Conservation (phyloP, 441 rosid species). For the Lepidium campestre region DNA sequence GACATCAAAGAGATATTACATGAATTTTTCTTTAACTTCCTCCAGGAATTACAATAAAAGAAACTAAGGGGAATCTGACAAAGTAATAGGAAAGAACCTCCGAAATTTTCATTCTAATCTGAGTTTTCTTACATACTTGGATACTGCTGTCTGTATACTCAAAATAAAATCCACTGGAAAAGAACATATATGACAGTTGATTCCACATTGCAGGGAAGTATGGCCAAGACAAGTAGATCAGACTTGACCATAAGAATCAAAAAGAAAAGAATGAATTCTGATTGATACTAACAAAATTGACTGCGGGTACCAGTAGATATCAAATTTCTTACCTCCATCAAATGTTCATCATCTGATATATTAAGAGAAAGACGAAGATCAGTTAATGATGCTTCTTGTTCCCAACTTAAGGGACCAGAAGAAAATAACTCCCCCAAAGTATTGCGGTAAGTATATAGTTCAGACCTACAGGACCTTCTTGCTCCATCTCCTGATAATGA, state of each 20-base stretch:
- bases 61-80: conserved; percentile 3
- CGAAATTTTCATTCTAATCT: conserved; percentile 26
- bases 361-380: conserved; percentile 58
- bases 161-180: conserved; percentile 26
- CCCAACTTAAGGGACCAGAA: conserved; percentile 83
- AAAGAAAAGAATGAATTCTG: conserved; percentile 18
- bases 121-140: conserved; percentile 29
- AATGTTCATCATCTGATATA: conserved; percentile 70
- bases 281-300: conserved; percentile 30
- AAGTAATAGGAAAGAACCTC: conserved; percentile 16
- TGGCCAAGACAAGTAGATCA: conserved; percentile 21
- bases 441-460: conserved; percentile 55
- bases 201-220: conserved; percentile 27
- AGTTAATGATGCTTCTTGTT: conserved; percentile 60
- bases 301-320: conserved; percentile 41
- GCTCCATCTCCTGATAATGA: conserved; percentile 32
- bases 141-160: conserved; percentile 29
- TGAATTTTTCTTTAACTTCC: conserved; percentile 9
- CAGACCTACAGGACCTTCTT: conserved; percentile 49
- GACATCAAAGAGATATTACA: conserved; percentile 24
- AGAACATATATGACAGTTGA: conserved; percentile 30
- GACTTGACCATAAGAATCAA: conserved; percentile 19
- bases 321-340: conserved; percentile 66
- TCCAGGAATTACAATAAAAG: conserved; percentile 20
- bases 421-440: conserved; percentile 49